These are phyloP conservation scores for Eimeria acervulina DNA, from an alignment of 169 alveolate genomes.

Conservation along the genomic window DNA sequence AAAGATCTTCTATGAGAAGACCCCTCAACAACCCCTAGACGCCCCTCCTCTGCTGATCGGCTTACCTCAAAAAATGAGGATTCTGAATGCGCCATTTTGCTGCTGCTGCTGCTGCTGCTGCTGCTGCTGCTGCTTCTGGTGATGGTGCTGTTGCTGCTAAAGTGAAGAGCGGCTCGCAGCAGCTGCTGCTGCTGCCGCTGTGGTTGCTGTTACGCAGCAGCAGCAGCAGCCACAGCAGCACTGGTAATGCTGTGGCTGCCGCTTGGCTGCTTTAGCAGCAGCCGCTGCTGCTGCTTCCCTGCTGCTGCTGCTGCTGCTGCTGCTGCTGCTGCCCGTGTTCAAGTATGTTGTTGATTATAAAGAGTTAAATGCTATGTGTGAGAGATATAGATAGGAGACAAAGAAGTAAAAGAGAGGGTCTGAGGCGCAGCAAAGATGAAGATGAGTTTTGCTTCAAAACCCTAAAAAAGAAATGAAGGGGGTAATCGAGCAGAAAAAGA, in stretches of 20 bases:
- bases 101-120: no score
- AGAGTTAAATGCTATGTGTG: not conserved
- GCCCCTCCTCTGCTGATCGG: not conserved
- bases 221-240: no score
- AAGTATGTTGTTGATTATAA: no score
- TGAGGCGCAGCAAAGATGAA: not conserved
- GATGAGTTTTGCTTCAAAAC: no score
- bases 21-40: not conserved
- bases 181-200: conserved; percentile 27
- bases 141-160: no score
- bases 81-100: no score
- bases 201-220: not conserved
- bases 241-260: not conserved
- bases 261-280: not conserved
- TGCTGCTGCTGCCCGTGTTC: no score
- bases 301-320: no score
- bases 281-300: no score
- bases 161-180: not conserved
- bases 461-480: not conserved
- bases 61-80: not conserved
- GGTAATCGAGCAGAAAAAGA: not conserved
- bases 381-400: not conserved
- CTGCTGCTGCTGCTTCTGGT: no score
- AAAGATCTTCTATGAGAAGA: not conserved
- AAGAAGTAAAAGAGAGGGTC: not conserved